Conservation (phyloP, 129 eudicot genomes). For the Centaurea solstitialis region DNA sequence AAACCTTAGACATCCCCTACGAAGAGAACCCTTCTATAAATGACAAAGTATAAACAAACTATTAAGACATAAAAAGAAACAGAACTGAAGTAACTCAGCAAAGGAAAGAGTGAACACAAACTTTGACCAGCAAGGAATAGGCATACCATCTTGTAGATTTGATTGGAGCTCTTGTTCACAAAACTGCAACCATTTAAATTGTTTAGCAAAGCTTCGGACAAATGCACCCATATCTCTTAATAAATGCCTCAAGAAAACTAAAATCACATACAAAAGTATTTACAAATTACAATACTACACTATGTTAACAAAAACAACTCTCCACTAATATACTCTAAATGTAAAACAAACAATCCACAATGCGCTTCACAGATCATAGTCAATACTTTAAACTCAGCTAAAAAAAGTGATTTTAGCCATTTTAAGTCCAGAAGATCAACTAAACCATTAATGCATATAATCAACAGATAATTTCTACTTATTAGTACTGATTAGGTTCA, state of each 20-base stretch:
- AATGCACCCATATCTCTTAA: neutral
- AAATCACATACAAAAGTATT: neutral
- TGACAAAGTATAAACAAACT: neutral
- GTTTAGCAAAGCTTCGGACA: slow-evolving; percentile 11
- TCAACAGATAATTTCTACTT: neutral
- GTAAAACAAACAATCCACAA: neutral
- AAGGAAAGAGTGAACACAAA: neutral
- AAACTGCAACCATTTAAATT: neutral
- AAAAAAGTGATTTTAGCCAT: neutral
- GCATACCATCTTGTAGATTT: slow-evolving; percentile 22
- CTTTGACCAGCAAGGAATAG: slow-evolving; percentile 3
- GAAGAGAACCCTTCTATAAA: neutral
- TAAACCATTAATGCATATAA: slow-evolving; percentile 5
- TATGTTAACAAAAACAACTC: slow-evolving; percentile 5
- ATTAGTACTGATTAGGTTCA: neutral
- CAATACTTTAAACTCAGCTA: neutral
- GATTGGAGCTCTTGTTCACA: slow-evolving; percentile 18
- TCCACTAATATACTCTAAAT: neutral
- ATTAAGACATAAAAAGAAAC: neutral
- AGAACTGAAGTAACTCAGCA: slow-evolving; percentile 2
- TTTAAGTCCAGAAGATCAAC: slow-evolving; percentile 3
- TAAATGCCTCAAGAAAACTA: neutral
- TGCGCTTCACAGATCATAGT: neutral
- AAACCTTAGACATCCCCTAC: neutral
- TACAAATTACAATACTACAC: neutral